Percentiles rank a stretch among this genome's conserved stretches.
Conservation (phyloP, 495 filamentous ascomycete genomes). For the Opeltia flavorubescens region DNA sequence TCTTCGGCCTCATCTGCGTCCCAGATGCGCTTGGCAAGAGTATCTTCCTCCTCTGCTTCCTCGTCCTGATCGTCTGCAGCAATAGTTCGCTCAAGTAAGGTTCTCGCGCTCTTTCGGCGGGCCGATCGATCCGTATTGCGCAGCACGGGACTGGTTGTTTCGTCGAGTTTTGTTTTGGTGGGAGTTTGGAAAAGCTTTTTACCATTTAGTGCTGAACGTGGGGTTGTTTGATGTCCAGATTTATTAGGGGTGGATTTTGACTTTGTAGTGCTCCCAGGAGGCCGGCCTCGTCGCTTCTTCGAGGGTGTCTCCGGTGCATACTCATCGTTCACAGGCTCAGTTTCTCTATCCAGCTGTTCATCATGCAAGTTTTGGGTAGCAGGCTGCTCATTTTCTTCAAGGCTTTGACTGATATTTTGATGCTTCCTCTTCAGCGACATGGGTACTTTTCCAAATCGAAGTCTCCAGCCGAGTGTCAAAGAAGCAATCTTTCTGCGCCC, state of each 20-base stretch:
- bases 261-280: constrained; percentile 15
- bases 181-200: constrained; percentile 11
- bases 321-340: not conserved
- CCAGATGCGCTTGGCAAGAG: constrained; percentile 58
- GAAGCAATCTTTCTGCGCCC: no score
- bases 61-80: constrained; percentile 42
- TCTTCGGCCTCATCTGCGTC: constrained; percentile 32
- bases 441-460: not conserved
- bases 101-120: constrained; percentile 67
- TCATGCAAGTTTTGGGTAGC: not conserved
- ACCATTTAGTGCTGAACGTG: constrained; percentile 1
- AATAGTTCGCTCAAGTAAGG: constrained; percentile 51
- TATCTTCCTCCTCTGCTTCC: constrained; percentile 58
- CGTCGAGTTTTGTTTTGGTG: not conserved
- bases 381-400: not conserved
- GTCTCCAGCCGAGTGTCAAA: no score
- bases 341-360: not conserved
- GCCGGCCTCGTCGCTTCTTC: constrained; percentile 12
- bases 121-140: constrained; percentile 71
- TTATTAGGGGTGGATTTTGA: not conserved
- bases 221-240: not conserved
- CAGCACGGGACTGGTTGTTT: not conserved
- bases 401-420: not conserved
- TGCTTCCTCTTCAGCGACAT: constrained; percentile 12
- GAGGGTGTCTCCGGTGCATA: constrained; percentile 6